phyloP scores from a whole-genome alignment of 257 asterid genomes.

The Euphrasia confusa region DNA sequence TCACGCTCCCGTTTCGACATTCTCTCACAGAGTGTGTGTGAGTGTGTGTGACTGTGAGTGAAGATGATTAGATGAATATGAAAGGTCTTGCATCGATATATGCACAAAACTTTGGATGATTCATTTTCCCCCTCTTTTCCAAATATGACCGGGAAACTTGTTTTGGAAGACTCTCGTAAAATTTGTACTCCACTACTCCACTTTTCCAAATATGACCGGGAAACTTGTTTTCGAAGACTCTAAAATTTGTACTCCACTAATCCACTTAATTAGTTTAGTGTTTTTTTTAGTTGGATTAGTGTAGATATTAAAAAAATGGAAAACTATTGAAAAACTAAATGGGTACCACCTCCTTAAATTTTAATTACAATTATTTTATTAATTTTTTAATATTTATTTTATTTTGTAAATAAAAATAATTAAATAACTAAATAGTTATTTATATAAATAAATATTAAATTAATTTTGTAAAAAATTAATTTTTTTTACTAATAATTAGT shows the following conservation, averaged over 20 bases:
- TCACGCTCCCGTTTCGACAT: conserved; percentile 15
- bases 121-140: conserved; percentile 44
- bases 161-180: conserved; percentile 21
- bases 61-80: not conserved
- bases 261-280: too few species aligned
- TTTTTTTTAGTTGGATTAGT: too few species aligned
- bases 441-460: too few species aligned
- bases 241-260: not conserved
- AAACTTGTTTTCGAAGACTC: conserved; percentile 35
- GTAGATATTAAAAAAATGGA: too few species aligned
- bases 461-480: too few species aligned
- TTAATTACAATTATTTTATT: too few species aligned
- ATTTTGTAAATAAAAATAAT: too few species aligned
- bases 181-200: conserved; percentile 25
- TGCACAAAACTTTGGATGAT: conserved; percentile 51
- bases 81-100: conserved; percentile 18
- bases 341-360: too few species aligned
- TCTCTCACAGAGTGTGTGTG: not conserved
- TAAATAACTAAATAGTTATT: too few species aligned
- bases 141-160: conserved; percentile 26
- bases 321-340: too few species aligned
- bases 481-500: too few species aligned
- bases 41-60: not conserved
- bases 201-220: conserved; percentile 1
- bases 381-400: too few species aligned